Evolutionary conservation across 352 stramenopile species (phyloP), one percentile per base, ranked within the genome.

Genomic region (Pythium dissotocum): DNA sequence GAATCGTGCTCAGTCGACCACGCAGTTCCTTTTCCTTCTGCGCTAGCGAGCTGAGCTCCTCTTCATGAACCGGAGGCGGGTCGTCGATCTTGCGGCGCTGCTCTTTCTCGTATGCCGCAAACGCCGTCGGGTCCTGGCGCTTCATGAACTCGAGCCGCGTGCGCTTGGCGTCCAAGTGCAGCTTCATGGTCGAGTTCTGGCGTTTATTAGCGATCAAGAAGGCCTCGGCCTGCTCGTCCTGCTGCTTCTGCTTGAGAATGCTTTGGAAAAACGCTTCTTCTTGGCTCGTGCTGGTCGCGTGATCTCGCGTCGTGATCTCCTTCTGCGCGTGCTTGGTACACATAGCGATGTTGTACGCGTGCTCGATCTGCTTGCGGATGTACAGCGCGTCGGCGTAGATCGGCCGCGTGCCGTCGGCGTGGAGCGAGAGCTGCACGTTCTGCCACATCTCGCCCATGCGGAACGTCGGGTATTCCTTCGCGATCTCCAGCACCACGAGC

Each of bases 371-470:
- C 42, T 75, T 76, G 24, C 79, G 78, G 40, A 93, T 93, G 60
- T 83, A 84, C n/a, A 91, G 70, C 30, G 82, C 79, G 30, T 94
- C 86, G 1, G 86, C 84, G 69, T 91, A 92, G 52, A 91, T 91
- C 1, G 81, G 84, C 2, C 84, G 84, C 6, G 89, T 63, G 16
- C 83, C 75, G 48, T 90, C 83, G 3, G 83, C 83, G 54, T 91
- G 65, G 38, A 93, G 73, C 32, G 77, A 75, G 30, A 83, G 66
- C 61, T 93, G 71, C 24, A 91, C 75, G 49, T 87, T 85, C 57
- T 91, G 83, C 84, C 86, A 94, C 78, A 89, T 88, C 48, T 88
- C 82, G 42, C 83, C 84, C 13, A 88, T 60, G 30, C 80, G 75
- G 58, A 89, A 91, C 10, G 81, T 86, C 24, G 83, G 75, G 48